phyloP scores from a whole-genome alignment of 148 eudicot genomes.

The Hydrangea macrophylla region DNA sequence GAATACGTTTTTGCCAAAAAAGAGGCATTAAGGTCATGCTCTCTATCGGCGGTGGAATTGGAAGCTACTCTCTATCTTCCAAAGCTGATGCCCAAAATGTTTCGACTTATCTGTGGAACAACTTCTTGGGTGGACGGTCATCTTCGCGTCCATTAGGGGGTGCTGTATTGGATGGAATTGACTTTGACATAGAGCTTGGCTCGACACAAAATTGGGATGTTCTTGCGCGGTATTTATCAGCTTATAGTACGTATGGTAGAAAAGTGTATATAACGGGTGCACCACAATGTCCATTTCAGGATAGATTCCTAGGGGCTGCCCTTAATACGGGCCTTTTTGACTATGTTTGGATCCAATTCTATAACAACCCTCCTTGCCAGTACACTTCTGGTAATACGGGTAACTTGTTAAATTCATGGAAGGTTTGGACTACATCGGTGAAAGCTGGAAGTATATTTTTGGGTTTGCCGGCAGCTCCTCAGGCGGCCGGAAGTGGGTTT shows the following conservation, averaged over 20 bases:
- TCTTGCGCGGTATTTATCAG: slow-evolving; percentile 33
- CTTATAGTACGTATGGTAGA: slow-evolving; percentile 9
- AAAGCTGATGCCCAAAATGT: slow-evolving; percentile 37
- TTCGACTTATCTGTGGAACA: slow-evolving; percentile 48
- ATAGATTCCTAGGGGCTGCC: slow-evolving; percentile 42
- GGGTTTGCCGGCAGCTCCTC: slow-evolving; percentile 74
- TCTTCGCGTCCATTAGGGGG: slow-evolving; percentile 44
- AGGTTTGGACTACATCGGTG: slow-evolving; percentile 47
- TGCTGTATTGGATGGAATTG: slow-evolving; percentile 62
- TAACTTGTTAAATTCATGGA: slow-evolving; percentile 56
- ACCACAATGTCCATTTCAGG: slow-evolving; percentile 91
- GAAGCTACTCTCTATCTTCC: slow-evolving; percentile 44
- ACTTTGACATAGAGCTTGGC: slow-evolving; percentile 56
- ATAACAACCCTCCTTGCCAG: slow-evolving; percentile 78
- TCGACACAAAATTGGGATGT: slow-evolving; percentile 32
- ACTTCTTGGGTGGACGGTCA: slow-evolving; percentile 54
- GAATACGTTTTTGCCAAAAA: slow-evolving; percentile 40
- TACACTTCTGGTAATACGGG: slow-evolving; percentile 43
- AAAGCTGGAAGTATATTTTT: slow-evolving; percentile 50
- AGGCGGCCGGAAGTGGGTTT: slow-evolving; percentile 80
- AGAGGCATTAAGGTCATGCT: slow-evolving; percentile 50
- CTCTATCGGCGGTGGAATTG: slow-evolving; percentile 58
- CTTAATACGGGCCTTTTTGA: slow-evolving; percentile 62
- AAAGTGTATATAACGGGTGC: slow-evolving; percentile 68
- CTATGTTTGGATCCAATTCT: slow-evolving; percentile 87